These are phyloP conservation scores for Oryza coarctata DNA, from an alignment of 176 grass and related monocot genomes.

Conservation along the genomic window DNA sequence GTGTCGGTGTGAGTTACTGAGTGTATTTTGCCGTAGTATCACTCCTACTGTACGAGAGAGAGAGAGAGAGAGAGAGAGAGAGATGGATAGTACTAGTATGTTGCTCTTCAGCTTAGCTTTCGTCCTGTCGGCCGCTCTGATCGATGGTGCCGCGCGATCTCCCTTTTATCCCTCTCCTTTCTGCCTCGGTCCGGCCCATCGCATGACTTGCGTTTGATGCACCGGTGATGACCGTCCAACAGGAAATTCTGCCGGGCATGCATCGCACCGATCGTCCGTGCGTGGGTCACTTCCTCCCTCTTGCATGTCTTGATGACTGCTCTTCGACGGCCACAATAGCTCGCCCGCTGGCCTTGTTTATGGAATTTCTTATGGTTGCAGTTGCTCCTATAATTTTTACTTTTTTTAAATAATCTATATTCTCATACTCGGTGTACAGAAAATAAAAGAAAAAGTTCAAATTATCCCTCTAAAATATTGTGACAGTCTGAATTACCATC, in stretches of 20 bases:
- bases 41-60: not conserved
- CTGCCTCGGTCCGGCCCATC: not conserved
- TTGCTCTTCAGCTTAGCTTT: conserved; percentile 12
- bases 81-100: not conserved
- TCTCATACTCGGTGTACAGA: too few relatives aligned
- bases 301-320: not conserved
- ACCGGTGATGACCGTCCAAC: not conserved
- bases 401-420: too few relatives aligned
- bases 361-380: too few relatives aligned
- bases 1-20: not conserved
- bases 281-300: not conserved
- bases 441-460: too few relatives aligned
- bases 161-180: not conserved
- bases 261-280: not conserved
- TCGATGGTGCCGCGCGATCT: not conserved
- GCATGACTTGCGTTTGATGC: conserved; percentile 29
- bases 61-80: not conserved
- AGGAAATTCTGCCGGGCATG: not conserved
- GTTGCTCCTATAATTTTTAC: too few relatives aligned
- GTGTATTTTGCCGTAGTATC: not conserved
- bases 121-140: not conserved
- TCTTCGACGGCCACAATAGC: too few relatives aligned
- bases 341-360: too few relatives aligned
- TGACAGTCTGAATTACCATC: too few relatives aligned
- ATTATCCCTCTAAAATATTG: too few relatives aligned